Conservation (phyloP, 345 rosid genomes). For the Gossypium herbaceum region DNA sequence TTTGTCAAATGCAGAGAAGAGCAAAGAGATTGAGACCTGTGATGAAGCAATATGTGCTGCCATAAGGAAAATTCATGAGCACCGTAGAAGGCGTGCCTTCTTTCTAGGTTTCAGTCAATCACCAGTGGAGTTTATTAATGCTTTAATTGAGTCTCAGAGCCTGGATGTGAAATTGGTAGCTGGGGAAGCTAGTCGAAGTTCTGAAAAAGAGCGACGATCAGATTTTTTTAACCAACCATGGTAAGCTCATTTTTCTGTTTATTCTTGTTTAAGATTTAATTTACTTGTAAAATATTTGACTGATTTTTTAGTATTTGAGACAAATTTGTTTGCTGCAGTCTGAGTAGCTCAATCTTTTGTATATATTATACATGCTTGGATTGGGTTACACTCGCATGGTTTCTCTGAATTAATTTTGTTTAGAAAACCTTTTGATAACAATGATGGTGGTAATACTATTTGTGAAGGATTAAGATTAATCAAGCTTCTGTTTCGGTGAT, state of each 20-base stretch:
- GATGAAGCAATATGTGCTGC: constrained; percentile 94
- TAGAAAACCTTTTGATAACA: background rate
- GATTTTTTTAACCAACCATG: constrained; percentile 96
- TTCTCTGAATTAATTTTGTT: background rate
- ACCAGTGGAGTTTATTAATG: constrained; percentile 90
- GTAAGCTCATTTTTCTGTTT: constrained; percentile 17
- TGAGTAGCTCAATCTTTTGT: background rate
- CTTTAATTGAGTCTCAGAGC: constrained; percentile 90
- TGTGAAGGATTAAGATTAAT: background rate
- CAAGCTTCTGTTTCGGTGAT: background rate
- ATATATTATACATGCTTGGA: background rate
- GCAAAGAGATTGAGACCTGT: constrained; percentile 91
- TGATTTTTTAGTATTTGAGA: background rate
- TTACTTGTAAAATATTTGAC: background rate
- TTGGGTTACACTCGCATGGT: background rate
- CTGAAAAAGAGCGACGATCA: constrained; percentile 77
- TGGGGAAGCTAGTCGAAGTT: constrained; percentile 82
- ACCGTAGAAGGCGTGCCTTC: constrained; percentile 84
- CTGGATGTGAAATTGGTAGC: constrained; percentile 82
- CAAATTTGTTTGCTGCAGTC: background rate
- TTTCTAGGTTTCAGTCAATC: constrained; percentile 98
- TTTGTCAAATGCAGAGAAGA: constrained; percentile 90
- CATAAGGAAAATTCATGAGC: constrained; percentile 90
- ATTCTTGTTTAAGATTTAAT: background rate
- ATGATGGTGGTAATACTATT: background rate